Base-by-base conservation (phyloP, 441 rosid genomes). In the Croton setiger region DNA sequence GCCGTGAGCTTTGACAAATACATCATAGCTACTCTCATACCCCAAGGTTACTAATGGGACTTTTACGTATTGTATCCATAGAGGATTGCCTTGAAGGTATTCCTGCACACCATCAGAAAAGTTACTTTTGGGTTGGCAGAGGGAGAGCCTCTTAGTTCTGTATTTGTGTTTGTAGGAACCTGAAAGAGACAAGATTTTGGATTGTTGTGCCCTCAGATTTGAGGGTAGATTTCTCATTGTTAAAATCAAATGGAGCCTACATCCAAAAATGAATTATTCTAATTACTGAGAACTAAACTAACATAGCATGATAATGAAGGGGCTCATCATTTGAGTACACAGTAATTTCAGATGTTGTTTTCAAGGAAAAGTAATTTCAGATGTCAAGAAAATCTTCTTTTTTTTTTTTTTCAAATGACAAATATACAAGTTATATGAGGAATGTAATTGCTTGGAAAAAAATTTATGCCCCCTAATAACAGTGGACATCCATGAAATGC, bases 1-100 rank as follows among this genome's bases (percentile, higher is more conserved):
- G 0, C 98, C 99, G 53, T 88, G 97, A 27, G 96, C 98, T 83
- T 94, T 94, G 17, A 94, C 94, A 73, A 92, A 90, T 31, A 94
- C 90, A 15, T 94, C 98, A 23, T 88, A 92, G 80, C 85, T 85
- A 58, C 64, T 85, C 76, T 92, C 99, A 48, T 92, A 90, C 9
- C 99, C 96, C 53, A 94, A 68, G 43, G 90, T 82, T 65, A 80
- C 80, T 79, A 92, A 66, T 9, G 99, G 98, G 48, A 82, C 84
- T 76, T 92, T 94, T 59, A 94, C 80, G 66, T 92, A 90, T 58
- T 92, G 97, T 65, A 94, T 82, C 98, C 99, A 94, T 71, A 90
- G 60, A 1, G 99, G 99, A 74, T 94, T 94, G 7, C 97, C 98
- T 72, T 94, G 98, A 48, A 90, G 96, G 77, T 92, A 94, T 66